Base-by-base conservation (phyloP, 2,329 filamentous ascomycete species). In the Didymella keratinophila region DNA sequence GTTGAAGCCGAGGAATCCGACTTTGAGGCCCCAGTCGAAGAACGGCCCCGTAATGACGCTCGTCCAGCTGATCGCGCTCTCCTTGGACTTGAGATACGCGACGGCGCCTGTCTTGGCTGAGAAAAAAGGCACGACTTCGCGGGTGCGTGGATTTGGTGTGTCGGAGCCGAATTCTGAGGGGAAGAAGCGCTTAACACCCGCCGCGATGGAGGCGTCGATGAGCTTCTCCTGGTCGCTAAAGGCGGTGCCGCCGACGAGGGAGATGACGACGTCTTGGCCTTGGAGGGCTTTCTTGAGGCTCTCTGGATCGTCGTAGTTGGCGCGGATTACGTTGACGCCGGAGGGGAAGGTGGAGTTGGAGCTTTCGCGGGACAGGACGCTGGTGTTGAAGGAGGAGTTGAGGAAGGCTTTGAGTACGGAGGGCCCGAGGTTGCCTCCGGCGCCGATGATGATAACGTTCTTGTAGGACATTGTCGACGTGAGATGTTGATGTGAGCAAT, bases 171-270 rank as follows among this genome's bases (percentile, higher is more conserved):
- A 90, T 63, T 90, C 88, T 34, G 84, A 85, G 1, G 87, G 86
- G 1, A 88, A 81, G 68, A 87, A 88, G 7, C 86, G 81, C 63
- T 83, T 82, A 6, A 89, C 86, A 1, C 86, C 84, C 1, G 86
- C 85, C 4, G 81, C 80, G 27, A 86, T 76, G 30, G 86, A 82
- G 0, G 86, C 87, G 30, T 88, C 82, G 43, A 89, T 79, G 44
- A 89, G 76, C 14, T 76, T 75, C 46, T 77, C 78, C 66, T 87
- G 85, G 1, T 82, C 71, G 2, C 69, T 71, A 11, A 80, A 70
- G 21, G 76, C 76, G 2, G 65, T 63, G 14, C 76, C 78, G 8
- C 78, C 80, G 39, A 86, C 74, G 1, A 80, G 76, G 1, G 78
- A 78, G 27, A 89, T 71, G 18, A 88, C 78, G 0, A 83, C 86